Evolutionary conservation across 1,284 basidiomycete genomes (phyloP), one percentile per base, ranked within the genome.

Genomic region (Pisolithus thermaeus): DNA sequence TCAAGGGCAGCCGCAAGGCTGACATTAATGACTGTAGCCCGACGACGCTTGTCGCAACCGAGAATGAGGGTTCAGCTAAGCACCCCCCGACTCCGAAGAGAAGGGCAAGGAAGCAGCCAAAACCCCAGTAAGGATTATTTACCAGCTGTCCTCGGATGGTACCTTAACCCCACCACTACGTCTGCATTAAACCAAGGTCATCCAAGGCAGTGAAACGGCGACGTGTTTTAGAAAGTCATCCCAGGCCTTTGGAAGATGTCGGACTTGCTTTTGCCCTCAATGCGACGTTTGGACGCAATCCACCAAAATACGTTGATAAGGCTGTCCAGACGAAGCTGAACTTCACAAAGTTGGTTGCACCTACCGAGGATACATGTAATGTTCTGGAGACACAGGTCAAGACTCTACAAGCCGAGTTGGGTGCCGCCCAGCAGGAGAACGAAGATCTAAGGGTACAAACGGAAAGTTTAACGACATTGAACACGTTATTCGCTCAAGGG

Each of bases 181-280:
- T 27, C 46, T 47, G 18, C 25, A 37, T 52, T 52, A 23, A 48
- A 55, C 52, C 62, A 67, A 64, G 63, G 55, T 52, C 23, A 36
- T 20, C 49, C 38, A 46, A 35, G 43, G 43, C 49, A 23, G 30
- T 36, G 44, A 51, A 56, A 47, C 49, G 37, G 2, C 20, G n/a
- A 1, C 38, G 38, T 28, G 25, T 52, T n/a, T 25, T 45, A 12
- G 16, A 41, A 23, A 8, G 8, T 27, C 27, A 22, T 35, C 28
- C 47, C 14, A 38, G 42, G 52, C 35, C 45, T 6, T 18, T 49
- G 7, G 32, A 48, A 41, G 49, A 41, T n/a, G 54, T 55, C 45
- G n/a, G 49, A 8, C 61, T 67, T 44, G 56, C 62, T 48, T 58
- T 50, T 3, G 63, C 65, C 38, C 57, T 64, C 14, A 64, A 64